These are phyloP conservation scores for Aureobasidium uvarum DNA, from an alignment of 2,329 filamentous ascomycete genomes.

Conservation along the genomic window DNA sequence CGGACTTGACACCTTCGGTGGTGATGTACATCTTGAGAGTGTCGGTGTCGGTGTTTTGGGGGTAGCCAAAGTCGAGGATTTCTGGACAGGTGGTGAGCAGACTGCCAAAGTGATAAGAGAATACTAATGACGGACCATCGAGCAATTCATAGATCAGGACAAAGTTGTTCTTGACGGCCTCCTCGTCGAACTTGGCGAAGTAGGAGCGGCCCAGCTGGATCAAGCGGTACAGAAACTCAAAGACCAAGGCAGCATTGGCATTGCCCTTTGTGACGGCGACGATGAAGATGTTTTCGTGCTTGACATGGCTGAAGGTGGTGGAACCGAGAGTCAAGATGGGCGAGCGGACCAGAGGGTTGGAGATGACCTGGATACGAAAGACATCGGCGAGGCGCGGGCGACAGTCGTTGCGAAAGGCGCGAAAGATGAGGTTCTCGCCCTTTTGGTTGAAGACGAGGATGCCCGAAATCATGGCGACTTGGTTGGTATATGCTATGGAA, in stretches of 20 bases:
- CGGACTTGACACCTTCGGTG: slow-evolving; percentile 96
- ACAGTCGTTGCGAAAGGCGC: slow-evolving; percentile 97
- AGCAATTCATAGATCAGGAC: slow-evolving; percentile 96
- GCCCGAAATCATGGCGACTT: slow-evolving; percentile 82
- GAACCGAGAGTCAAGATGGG: slow-evolving; percentile 96
- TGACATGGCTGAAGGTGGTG: slow-evolving; percentile 99
- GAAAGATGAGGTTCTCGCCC: slow-evolving; percentile 99
- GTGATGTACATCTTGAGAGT: slow-evolving; percentile 99
- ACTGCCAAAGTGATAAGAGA: background rate
- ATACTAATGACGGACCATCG: slow-evolving; percentile 62
- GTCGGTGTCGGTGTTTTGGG: slow-evolving; percentile 97
- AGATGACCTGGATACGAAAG: slow-evolving; percentile 99
- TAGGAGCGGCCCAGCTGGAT: slow-evolving; percentile 90
- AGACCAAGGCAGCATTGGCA: slow-evolving; percentile 95
- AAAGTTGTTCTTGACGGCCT: slow-evolving; percentile 99
- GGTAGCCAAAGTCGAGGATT: slow-evolving; percentile 98
- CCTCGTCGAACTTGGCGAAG: slow-evolving; percentile 98
- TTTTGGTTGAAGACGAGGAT: slow-evolving; percentile 99
- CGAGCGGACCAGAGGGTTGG: slow-evolving; percentile 94
- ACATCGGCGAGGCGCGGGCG: slow-evolving; percentile 96
- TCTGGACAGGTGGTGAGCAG: slow-evolving; percentile 53
- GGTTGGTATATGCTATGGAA: background rate
- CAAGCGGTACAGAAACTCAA: slow-evolving; percentile 94
- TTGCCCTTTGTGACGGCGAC: slow-evolving; percentile 99
- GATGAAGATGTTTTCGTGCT: slow-evolving; percentile 98